phyloP scores from a whole-genome alignment of 2,329 filamentous ascomycete genomes.

The Juglanconis oblonga region DNA sequence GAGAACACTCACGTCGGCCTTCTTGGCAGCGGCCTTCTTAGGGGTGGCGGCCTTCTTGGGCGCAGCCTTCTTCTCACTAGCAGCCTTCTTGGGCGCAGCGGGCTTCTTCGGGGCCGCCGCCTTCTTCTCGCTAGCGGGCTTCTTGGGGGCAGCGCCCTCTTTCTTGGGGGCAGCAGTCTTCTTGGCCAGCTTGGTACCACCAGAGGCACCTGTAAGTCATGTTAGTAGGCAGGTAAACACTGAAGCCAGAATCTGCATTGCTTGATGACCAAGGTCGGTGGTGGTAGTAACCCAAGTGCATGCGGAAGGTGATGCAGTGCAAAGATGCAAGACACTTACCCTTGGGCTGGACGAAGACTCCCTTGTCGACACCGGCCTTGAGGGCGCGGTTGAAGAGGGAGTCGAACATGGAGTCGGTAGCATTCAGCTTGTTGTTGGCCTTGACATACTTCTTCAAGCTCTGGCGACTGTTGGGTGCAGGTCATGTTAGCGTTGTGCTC shows the following conservation, averaged over 20 bases:
- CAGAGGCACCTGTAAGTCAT: constrained; percentile 64
- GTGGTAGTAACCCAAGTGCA: no score
- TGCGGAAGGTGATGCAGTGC: neutral
- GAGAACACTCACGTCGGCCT: constrained; percentile 31
- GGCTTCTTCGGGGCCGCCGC: constrained; percentile 35
- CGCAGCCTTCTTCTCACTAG: constrained; percentile 30
- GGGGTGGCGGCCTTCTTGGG: constrained; percentile 41
- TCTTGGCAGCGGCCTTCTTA: constrained; percentile 46
- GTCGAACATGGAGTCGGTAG: constrained; percentile 56
- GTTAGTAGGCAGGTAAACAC: neutral
- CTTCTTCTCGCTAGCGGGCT: constrained; percentile 29
- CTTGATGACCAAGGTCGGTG: no score
- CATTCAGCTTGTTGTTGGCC: constrained; percentile 48
- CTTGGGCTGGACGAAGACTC: constrained; percentile 86
- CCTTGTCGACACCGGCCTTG: constrained; percentile 79
- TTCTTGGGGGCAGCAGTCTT: constrained; percentile 31
- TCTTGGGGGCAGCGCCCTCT: constrained; percentile 29
- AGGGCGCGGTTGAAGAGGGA: constrained; percentile 84
- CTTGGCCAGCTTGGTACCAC: constrained; percentile 80
- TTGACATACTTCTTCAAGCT: constrained; percentile 61
- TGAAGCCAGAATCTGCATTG: no score
- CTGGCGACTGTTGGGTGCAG: constrained; percentile 49
- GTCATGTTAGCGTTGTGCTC: constrained; percentile 27
- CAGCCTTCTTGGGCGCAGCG: constrained; percentile 25
- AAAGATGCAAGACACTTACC: constrained; percentile 52